Percentiles rank a stretch among this genome's conserved stretches.
Conservation (phyloP, 1,284 basidiomycete species). For the Pterulicium gracile region DNA sequence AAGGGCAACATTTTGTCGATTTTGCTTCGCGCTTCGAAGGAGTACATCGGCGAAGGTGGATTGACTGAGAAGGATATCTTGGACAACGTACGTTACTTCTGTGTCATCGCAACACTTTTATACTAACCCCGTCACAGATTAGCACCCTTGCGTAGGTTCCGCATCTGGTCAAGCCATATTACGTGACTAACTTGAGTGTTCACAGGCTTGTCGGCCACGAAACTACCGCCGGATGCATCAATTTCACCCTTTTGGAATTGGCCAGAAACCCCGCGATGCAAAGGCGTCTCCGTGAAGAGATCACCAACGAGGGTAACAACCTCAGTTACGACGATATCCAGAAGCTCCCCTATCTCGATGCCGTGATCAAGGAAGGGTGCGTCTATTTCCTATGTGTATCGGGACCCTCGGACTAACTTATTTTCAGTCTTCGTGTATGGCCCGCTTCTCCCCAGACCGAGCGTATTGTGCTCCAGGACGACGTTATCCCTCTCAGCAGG, state of each 20-base stretch:
- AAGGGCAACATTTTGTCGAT: conserved; percentile 14
- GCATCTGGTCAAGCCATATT: not conserved
- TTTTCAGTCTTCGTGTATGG: conserved; percentile 24
- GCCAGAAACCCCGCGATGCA: conserved; percentile 19
- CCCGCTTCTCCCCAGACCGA: conserved; percentile 27
- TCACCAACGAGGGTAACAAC: conserved; percentile 12
- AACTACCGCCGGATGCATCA: conserved; percentile 25
- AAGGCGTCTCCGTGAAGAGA: conserved; percentile 15
- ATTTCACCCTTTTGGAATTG: conserved; percentile 25
- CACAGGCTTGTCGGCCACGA: conserved; percentile 24
- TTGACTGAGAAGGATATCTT: conserved; percentile 16
- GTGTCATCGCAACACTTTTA: not conserved
- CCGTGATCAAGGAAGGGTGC: conserved; percentile 21
- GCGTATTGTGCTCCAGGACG: conserved; percentile 26
- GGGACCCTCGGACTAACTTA: conserved; percentile 1
- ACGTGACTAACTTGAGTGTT: not conserved
- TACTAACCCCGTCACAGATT: conserved; percentile 11
- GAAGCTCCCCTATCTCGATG: conserved; percentile 28
- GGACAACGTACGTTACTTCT: conserved; percentile 16
- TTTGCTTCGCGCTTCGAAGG: conserved; percentile 12
- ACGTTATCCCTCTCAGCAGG: conserved; percentile 30
- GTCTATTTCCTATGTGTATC: not conserved
- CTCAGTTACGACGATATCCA: conserved; percentile 15
- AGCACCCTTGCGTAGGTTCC: conserved; percentile 16
- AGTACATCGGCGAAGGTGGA: conserved; percentile 5